These are phyloP conservation scores for Extremus antarcticus DNA, from an alignment of 495 filamentous ascomycete genomes.

Conservation along the genomic window DNA sequence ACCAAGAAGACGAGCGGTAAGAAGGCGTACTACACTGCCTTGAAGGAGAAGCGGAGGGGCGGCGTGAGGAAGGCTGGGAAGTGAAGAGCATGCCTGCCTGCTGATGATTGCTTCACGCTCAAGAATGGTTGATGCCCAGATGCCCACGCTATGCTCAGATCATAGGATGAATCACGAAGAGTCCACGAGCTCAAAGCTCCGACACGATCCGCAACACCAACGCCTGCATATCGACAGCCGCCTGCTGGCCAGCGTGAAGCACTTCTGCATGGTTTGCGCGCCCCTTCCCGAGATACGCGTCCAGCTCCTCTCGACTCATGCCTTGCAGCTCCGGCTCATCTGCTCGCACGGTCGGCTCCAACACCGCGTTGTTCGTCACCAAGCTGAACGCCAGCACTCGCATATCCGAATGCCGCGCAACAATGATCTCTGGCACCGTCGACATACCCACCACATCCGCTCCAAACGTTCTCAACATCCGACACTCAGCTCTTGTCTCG, in stretches of 20 bases:
- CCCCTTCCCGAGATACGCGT: conserved; percentile 46
- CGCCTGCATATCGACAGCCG: conserved; percentile 58
- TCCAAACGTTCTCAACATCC: conserved; percentile 55
- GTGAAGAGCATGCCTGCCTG: neutral
- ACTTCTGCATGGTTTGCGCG: conserved; percentile 67
- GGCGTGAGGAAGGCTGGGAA: conserved; percentile 16
- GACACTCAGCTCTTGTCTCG: conserved; percentile 68
- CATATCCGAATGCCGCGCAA: conserved; percentile 60
- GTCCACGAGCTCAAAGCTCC: conserved; percentile 13
- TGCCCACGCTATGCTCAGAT: neutral
- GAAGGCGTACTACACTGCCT: conserved; percentile 57
- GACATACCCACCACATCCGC: conserved; percentile 73
- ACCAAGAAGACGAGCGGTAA: conserved; percentile 57
- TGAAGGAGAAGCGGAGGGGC: conserved; percentile 45
- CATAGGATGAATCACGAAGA: neutral
- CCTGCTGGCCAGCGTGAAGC: conserved; percentile 49
- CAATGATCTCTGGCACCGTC: conserved; percentile 66
- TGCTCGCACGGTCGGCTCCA: conserved; percentile 52
- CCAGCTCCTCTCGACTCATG: conserved; percentile 39
- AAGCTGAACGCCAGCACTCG: conserved; percentile 63
- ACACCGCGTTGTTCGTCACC: conserved; percentile 63
- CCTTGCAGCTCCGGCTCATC: conserved; percentile 37
- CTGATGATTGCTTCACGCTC: neutral
- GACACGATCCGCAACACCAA: conserved; percentile 32
- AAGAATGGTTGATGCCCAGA: neutral